Evolutionary conservation across 345 rosid genomes (phyloP).

Genomic region (Clausena lansium): DNA sequence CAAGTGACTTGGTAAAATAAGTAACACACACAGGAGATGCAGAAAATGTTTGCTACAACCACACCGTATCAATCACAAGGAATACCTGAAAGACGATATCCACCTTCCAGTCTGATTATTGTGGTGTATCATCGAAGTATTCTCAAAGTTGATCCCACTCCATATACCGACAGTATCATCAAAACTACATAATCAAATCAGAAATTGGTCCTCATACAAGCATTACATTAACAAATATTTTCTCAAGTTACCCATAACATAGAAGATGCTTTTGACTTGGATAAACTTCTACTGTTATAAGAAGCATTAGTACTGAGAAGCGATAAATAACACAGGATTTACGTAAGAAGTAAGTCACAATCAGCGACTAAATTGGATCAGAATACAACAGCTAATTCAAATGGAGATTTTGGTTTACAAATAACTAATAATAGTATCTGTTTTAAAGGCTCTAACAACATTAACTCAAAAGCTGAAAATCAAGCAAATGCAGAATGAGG

Average conservation of each 20-base stretch:
- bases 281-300: background rate
- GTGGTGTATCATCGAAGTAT: conserved; percentile 46
- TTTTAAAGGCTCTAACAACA: background rate
- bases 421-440: too few species aligned
- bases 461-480: background rate
- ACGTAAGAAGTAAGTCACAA: too few species aligned
- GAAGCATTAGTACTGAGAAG: background rate
- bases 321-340: background rate
- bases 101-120: conserved; percentile 61
- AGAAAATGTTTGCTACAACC: background rate
- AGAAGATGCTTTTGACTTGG: background rate
- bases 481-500: background rate
- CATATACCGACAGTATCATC: conserved; percentile 57
- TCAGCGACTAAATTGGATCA: too few species aligned
- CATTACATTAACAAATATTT: background rate
- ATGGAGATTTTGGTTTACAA: background rate
- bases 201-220: background rate
- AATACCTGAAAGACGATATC: conserved; percentile 69
- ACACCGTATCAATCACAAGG: background rate
- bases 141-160: conserved; percentile 54
- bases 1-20: background rate
- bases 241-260: background rate
- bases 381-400: background rate
- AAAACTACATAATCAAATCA: conserved; percentile 32
- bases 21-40: background rate